Evolutionary conservation across 441 rosid species (phyloP), one percentile per base, ranked within the genome.

Genomic region (Adansonia gregorii): DNA sequence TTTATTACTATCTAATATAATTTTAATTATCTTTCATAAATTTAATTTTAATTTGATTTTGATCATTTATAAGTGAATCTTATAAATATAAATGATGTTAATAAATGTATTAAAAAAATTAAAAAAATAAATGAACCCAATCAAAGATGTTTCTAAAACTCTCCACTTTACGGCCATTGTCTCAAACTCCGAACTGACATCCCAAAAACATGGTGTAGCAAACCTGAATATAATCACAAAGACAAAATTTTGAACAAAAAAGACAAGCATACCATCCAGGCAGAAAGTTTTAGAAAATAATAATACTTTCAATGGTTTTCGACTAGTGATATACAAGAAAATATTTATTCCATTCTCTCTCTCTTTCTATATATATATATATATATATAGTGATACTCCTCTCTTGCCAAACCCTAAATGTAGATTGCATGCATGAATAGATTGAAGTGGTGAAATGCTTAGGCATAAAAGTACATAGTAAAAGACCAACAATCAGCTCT

Each of bases 201-300:
- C 70, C 46, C 78, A 73, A 77, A 73, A 73, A 67, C 74, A 78
- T 54, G 79, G 60, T 66, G 68, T 52, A 51, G 76, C 86, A 85
- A 88, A 41, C 85, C 79, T 82, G 76, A 76, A 75, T 71, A 77
- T 5, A 79, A 83, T 86, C 84, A 86, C 82, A 82, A 81, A 73
- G 76, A 39, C 78, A 73, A 69, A 66, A 54, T 69, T 68, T 60
- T 63, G 61, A 71, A n/a, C 73, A 66, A 76, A 39, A 74, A 78
- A 77, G 43, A 70, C 80, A 74, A 70, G 70, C 81, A 56, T n/a
- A 73, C 2, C 65, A 19, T 78, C 63, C 41, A 9, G 56, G 20
- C 8, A 55, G 17, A 41, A 67, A 52, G 14, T 74, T 64, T 0
- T 9, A 5, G 11, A 49, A 63, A 76, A 56, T 2, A 58, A 19